phyloP scores from a whole-genome alignment of 176 grass and related monocot species.

The Thalia dealbata region DNA sequence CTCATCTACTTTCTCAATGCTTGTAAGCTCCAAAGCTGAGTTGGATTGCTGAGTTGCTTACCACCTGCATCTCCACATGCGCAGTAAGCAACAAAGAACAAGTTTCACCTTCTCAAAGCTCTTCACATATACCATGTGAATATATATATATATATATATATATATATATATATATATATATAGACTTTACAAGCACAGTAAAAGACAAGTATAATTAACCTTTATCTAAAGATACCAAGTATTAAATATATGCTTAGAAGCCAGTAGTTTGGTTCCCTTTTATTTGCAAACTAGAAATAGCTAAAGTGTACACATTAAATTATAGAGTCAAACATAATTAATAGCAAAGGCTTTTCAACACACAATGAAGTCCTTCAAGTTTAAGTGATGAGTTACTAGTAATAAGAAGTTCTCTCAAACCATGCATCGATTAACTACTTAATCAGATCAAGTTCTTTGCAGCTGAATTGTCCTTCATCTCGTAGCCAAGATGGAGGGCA shows the following conservation, averaged over 20 bases:
- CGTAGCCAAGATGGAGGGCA: slow-evolving; percentile 72
- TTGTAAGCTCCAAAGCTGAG: not conserved
- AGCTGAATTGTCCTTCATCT: slow-evolving; percentile 39
- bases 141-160: too few relatives aligned
- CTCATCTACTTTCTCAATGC: too few relatives aligned
- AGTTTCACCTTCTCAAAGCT: not conserved
- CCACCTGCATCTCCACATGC: too few relatives aligned
- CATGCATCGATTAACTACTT: too few relatives aligned
- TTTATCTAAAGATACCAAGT: too few relatives aligned
- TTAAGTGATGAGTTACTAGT: not conserved
- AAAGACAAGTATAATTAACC: too few relatives aligned
- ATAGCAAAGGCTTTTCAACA: not conserved
- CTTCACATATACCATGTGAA: not conserved
- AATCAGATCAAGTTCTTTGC: slow-evolving; percentile 47
- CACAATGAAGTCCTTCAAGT: not conserved
- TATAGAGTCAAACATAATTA: not conserved
- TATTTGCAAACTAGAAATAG: slow-evolving; percentile 2
- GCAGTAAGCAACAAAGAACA: not conserved
- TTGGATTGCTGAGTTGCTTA: too few relatives aligned
- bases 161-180: too few relatives aligned
- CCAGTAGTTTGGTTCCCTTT: not conserved
- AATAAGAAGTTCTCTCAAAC: not conserved
- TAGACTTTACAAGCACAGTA: too few relatives aligned
- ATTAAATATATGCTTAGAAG: not conserved
- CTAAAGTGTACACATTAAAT: not conserved